phyloP scores from a whole-genome alignment of 2,329 filamentous ascomycete genomes.

The Beauveria scarabaeidicola region DNA sequence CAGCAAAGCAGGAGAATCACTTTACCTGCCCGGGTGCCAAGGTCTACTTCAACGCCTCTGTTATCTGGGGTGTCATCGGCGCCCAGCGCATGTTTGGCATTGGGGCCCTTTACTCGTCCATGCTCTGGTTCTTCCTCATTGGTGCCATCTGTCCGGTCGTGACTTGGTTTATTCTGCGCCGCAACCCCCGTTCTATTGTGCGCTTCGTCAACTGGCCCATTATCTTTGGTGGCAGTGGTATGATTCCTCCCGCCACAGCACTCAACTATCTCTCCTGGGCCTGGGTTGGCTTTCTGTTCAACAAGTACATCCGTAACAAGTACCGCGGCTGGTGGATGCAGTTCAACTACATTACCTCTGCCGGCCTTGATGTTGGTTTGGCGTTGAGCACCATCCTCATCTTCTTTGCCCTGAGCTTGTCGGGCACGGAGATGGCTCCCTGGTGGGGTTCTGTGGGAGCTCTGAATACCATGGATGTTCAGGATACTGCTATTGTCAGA shows the following conservation, averaged over 20 bases:
- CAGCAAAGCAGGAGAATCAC: slow-evolving; percentile 32
- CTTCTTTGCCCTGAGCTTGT: slow-evolving; percentile 33
- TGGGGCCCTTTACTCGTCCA: slow-evolving; percentile 29
- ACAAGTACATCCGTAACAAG: slow-evolving; percentile 38
- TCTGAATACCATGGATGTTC: slow-evolving; percentile 21
- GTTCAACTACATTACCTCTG: slow-evolving; percentile 51
- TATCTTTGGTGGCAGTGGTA: slow-evolving; percentile 37
- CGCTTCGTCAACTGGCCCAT: slow-evolving; percentile 42
- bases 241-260: slow-evolving; percentile 43
- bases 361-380: slow-evolving; percentile 46
- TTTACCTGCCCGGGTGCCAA: slow-evolving; percentile 46
- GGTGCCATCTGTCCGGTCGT: slow-evolving; percentile 35
- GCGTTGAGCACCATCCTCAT: slow-evolving; percentile 45
- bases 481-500: slow-evolving; percentile 18
- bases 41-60: slow-evolving; percentile 48
- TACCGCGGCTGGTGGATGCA: slow-evolving; percentile 44
- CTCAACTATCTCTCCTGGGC: slow-evolving; percentile 45
- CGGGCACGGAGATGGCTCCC: slow-evolving; percentile 30
- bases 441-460: slow-evolving; percentile 40
- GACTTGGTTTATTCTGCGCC: slow-evolving; percentile 37
- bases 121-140: slow-evolving; percentile 45
- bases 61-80: slow-evolving; percentile 49
- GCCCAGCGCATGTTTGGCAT: slow-evolving; percentile 18
- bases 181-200: slow-evolving; percentile 33
- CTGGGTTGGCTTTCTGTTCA: slow-evolving; percentile 43